Evolutionary conservation across 495 filamentous ascomycete species (phyloP).

Genomic region (Hyaloscypha variabilis): DNA sequence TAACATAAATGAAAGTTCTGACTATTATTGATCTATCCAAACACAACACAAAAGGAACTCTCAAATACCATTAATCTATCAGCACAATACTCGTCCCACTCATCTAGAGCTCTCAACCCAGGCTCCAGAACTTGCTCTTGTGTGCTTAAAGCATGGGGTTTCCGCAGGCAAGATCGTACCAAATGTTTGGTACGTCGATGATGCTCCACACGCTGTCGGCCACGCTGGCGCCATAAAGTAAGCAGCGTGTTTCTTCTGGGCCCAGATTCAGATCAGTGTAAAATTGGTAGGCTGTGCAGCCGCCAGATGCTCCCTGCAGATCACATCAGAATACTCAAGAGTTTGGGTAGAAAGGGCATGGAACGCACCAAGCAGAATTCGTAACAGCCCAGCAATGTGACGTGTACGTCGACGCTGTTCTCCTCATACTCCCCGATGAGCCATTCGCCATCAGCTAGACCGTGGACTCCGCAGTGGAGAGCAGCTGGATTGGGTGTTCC

Average conservation of each 20-base stretch:
- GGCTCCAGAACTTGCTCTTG: no score
- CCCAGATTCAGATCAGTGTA: slow-evolving; percentile 15
- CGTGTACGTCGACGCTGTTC: slow-evolving; percentile 15
- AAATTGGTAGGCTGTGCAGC: slow-evolving; percentile 32
- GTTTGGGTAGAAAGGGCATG: neutral
- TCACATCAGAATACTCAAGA: neutral
- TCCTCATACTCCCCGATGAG: slow-evolving; percentile 27
- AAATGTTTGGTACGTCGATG: slow-evolving; percentile 28
- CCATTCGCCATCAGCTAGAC: slow-evolving; percentile 22
- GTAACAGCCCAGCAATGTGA: slow-evolving; percentile 31
- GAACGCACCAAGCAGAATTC: slow-evolving; percentile 34
- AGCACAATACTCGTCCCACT: no score
- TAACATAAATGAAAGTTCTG: no score
- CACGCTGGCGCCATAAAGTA: slow-evolving; percentile 32
- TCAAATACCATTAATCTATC: no score
- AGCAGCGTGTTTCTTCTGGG: slow-evolving; percentile 22
- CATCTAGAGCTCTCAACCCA: no score
- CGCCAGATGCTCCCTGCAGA: slow-evolving; percentile 26
- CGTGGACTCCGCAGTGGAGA: slow-evolving; percentile 32
- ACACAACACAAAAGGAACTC: no score
- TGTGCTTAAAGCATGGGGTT: slow-evolving; percentile 16
- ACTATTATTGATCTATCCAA: no score
- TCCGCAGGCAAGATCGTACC: slow-evolving; percentile 36
- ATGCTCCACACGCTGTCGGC: slow-evolving; percentile 27
- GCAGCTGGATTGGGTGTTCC: slow-evolving; percentile 18